Evolutionary conservation across 768 basidiomycete species (phyloP).

Genomic region (Boletus edulis): DNA sequence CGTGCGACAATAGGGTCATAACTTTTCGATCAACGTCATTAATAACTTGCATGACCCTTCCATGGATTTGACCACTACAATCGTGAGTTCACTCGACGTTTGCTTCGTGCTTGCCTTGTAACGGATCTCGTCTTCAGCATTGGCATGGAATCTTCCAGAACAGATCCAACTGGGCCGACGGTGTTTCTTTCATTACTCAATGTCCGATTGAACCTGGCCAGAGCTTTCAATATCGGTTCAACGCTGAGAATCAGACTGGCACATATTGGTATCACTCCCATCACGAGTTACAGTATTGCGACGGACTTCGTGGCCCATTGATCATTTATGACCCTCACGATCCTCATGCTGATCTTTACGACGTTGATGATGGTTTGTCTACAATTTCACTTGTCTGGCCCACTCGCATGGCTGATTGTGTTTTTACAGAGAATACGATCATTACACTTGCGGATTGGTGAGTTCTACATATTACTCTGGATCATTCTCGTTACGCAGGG

Average conservation of each 20-base stretch:
- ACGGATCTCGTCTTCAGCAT: slow-evolving; percentile 18
- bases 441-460: slow-evolving; percentile 48
- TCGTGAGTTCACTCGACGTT: slow-evolving; percentile 28
- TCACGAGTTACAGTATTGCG: slow-evolving; percentile 37
- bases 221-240: slow-evolving; percentile 42
- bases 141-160: slow-evolving; percentile 37
- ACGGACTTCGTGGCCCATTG: slow-evolving; percentile 41
- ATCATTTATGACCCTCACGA: slow-evolving; percentile 47
- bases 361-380: slow-evolving; percentile 43
- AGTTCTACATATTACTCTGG: neutral
- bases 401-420: neutral
- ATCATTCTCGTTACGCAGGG: neutral
- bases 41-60: slow-evolving; percentile 31
- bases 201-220: slow-evolving; percentile 42
- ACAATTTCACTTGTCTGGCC: neutral
- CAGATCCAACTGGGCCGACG: slow-evolving; percentile 36
- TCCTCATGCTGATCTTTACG: slow-evolving; percentile 40
- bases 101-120: neutral
- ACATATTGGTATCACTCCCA: slow-evolving; percentile 53
- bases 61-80: slow-evolving; percentile 35
- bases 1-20: slow-evolving; percentile 26
- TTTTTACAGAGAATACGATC: slow-evolving; percentile 36
- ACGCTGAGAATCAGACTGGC: slow-evolving; percentile 37
- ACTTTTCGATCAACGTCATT: slow-evolving; percentile 37
- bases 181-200: slow-evolving; percentile 42